Base-by-base conservation (phyloP, 805 yeast species). In the Ogataea paradorogensis region DNA sequence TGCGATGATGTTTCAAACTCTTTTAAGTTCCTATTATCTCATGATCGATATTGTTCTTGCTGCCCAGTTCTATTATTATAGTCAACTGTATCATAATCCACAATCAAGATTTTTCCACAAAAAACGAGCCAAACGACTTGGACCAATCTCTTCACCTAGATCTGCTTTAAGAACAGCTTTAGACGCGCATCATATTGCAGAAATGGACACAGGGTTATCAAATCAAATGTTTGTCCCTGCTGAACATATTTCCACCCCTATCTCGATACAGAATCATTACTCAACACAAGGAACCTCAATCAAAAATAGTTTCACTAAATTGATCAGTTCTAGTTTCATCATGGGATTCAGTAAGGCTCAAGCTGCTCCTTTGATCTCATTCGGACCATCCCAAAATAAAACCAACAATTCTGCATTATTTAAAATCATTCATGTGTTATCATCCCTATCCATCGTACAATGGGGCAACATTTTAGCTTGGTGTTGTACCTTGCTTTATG, bases 11-110 rank as follows among this genome's bases (percentile, higher is more conserved):
- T 74, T 73, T 45, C 79, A 73, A 47, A 60, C 67, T 1, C 52
- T 71, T 23, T 52, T 75, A 10, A 72, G 76, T 9, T 53, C 65
- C 1, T 76, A 76, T 50, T 74, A 73, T 48, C 67, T 79, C 43
- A 62, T 67, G 33, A 70, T 74, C 13, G 80, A 75, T 50, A 42
- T 66, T 18, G 64, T 75, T 11, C 52, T 75, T 35, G 63, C 67
- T 9, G 53, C 61, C 26, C 81, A 75, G 51, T 74, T 52, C 48
- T 73, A 70, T 61, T 74, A 74, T 55, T 75, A 74, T 51, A 68
- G 69, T 31, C 46, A 52, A 10, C 58, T 71, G 18, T 72, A 67
- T 40, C 48, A 55, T 39, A 58, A 59, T 67, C 76, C 41, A 38
- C 49, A 49, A 11, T 57, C 61, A 16, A 40, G 53, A 32, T 53